Evolutionary conservation across 176 grass and related monocot genomes (phyloP).

Genomic region (Avena atlantica): DNA sequence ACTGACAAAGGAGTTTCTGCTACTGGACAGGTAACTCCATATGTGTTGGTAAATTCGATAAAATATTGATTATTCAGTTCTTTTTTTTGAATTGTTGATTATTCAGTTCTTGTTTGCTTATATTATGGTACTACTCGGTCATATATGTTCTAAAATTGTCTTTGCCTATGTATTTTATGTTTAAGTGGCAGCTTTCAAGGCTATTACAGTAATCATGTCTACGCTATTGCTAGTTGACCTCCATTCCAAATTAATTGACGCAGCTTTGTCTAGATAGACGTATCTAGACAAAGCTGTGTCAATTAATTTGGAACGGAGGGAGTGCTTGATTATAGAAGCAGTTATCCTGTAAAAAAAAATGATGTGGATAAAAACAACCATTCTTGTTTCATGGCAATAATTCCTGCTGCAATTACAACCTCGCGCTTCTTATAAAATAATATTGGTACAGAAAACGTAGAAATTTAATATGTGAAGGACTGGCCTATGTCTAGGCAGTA

Average conservation of each 20-base stretch:
- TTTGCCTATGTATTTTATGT: background rate
- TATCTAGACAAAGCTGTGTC: too few species aligned
- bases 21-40: slow-evolving; percentile 75
- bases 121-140: background rate
- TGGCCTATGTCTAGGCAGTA: background rate
- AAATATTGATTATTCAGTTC: background rate
- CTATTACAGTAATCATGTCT: slow-evolving; percentile 13
- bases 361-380: background rate
- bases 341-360: background rate
- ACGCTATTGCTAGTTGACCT: background rate
- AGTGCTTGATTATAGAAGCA: slow-evolving; percentile 21
- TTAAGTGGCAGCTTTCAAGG: slow-evolving; percentile 15
- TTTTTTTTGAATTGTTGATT: too few species aligned
- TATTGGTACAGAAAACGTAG: background rate
- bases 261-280: too few species aligned
- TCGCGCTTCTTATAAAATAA: background rate
- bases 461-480: background rate
- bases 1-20: slow-evolving; percentile 97
- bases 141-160: background rate
- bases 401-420: background rate
- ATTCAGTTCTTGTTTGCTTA: slow-evolving; percentile 4
- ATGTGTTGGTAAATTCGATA: background rate
- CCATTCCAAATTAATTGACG: too few species aligned
- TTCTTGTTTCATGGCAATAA: background rate
- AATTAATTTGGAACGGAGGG: too few species aligned